A percentile compares a stretch with the other conserved stretches of the same genome.
Evolutionary conservation across 2,329 filamentous ascomycete genomes (phyloP).

Genomic region (Zymoseptoria passerinii): DNA sequence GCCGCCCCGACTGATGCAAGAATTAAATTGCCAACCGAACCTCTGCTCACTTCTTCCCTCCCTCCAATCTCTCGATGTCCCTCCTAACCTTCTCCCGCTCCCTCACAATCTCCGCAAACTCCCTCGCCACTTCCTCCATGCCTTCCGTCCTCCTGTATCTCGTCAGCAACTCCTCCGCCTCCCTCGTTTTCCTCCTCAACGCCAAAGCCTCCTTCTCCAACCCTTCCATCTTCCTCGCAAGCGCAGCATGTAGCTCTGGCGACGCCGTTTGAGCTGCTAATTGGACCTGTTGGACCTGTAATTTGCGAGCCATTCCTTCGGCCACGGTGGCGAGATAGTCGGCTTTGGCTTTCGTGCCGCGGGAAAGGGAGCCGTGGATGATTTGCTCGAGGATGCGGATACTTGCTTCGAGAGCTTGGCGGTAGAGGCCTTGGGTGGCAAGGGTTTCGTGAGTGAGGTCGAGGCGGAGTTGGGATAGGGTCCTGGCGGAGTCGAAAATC

Average conservation of each 20-base stretch:
- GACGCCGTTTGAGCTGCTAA: constrained; percentile 20
- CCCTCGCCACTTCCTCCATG: constrained; percentile 32
- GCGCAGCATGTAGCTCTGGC: constrained; percentile 19
- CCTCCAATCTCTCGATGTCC: constrained; percentile 30
- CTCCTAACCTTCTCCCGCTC: constrained; percentile 23
- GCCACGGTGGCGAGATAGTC: constrained; percentile 37
- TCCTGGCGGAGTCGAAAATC: constrained; percentile 13
- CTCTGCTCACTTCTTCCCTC: neutral
- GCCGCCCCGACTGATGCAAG: no score
- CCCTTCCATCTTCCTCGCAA: constrained; percentile 28
- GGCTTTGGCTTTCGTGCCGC: constrained; percentile 35
- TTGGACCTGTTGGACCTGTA: constrained; percentile 25
- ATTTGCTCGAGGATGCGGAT: constrained; percentile 41
- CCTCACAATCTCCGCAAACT: constrained; percentile 29
- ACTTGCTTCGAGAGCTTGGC: constrained; percentile 29
- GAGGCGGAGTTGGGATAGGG: constrained; percentile 26
- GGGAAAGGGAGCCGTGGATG: constrained; percentile 38
- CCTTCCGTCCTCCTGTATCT: constrained; percentile 32
- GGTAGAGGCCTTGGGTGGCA: constrained; percentile 31
- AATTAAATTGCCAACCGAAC: no score
- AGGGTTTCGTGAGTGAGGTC: constrained; percentile 29
- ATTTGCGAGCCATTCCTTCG: constrained; percentile 35
- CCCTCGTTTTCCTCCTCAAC: constrained; percentile 27
- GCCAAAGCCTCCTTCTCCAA: constrained; percentile 25
- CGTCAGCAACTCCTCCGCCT: constrained; percentile 29